Percentiles rank a stretch among this genome's conserved stretches.
phyloP scores from a whole-genome alignment of 805 yeast genomes.

The Metschnikowia dekortorum region DNA sequence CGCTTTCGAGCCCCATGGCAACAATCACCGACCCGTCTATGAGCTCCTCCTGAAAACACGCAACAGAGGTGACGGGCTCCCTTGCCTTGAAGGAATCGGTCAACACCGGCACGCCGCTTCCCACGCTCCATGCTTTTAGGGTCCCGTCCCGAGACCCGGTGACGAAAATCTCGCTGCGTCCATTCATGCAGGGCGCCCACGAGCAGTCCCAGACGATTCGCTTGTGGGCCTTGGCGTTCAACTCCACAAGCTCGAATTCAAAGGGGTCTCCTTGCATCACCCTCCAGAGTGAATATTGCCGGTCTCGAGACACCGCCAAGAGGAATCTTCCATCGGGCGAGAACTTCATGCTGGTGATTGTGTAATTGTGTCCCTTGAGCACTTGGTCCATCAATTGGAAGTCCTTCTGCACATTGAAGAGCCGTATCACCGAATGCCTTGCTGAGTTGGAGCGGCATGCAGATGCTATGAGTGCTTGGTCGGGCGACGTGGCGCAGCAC shows the following conservation, averaged over 20 bases:
- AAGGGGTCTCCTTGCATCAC: constrained; percentile 22
- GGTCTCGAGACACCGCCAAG: constrained; percentile 82
- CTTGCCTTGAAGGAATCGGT: constrained; percentile 39
- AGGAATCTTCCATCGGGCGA: constrained; percentile 63
- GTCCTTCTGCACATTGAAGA: constrained; percentile 61
- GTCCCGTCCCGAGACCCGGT: constrained; percentile 87
- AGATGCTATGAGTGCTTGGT: constrained; percentile 65
- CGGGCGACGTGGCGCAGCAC: constrained; percentile 67
- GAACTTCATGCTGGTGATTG: constrained; percentile 79
- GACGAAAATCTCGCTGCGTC: constrained; percentile 43
- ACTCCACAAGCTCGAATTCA: constrained; percentile 37
- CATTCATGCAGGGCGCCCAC: constrained; percentile 58
- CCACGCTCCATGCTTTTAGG: constrained; percentile 65
- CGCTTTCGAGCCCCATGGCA: constrained; percentile 70
- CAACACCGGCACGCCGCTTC: constrained; percentile 2
- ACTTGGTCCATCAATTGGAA: constrained; percentile 42
- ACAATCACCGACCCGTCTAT: constrained; percentile 30
- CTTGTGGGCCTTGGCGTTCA: constrained; percentile 72
- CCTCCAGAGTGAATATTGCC: constrained; percentile 77
- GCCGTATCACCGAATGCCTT: constrained; percentile 79
- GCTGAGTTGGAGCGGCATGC: constrained; percentile 87
- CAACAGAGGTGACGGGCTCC: constrained; percentile 65
- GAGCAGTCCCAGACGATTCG: constrained; percentile 95
- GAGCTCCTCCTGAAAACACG: constrained; percentile 35
- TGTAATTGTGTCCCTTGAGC: constrained; percentile 69